Percentiles rank a stretch among this genome's conserved stretches.
Conservation (phyloP, 2,329 filamentous ascomycete species). For the Stachybotrys echinatus region DNA sequence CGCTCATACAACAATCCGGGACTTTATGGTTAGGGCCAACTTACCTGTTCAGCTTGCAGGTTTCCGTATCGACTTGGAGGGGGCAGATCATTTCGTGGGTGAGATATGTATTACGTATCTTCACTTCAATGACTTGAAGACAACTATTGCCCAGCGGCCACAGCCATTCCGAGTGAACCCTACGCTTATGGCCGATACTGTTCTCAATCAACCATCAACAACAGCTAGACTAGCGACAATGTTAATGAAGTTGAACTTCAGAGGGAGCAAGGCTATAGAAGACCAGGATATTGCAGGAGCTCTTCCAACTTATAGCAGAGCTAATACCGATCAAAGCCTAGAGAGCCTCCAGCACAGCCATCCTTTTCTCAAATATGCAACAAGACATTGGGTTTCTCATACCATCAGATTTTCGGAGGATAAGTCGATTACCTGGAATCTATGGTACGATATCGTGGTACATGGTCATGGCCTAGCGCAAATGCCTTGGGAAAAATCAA, state of each 20-base stretch:
- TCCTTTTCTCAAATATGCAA: neutral
- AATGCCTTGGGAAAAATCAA: neutral
- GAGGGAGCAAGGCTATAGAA: neutral
- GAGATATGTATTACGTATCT: constrained; percentile 1
- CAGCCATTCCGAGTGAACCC: neutral
- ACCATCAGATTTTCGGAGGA: neutral
- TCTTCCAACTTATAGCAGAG: neutral
- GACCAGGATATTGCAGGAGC: neutral
- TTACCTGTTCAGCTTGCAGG: neutral
- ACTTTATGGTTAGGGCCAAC: constrained; percentile 16
- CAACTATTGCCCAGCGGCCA: neutral
- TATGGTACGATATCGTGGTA: neutral
- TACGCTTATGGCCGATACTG: neutral
- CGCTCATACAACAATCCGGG: constrained; percentile 23
- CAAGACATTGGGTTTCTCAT: neutral
- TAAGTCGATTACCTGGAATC: neutral
- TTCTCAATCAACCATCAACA: neutral
- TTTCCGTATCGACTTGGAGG: neutral
- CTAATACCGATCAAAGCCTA: neutral
- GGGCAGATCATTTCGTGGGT: neutral
- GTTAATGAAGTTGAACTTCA: neutral
- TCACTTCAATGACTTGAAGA: constrained; percentile 1
- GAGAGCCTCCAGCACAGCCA: neutral
- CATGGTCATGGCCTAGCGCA: neutral
- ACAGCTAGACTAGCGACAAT: neutral